These are phyloP conservation scores for Euclidium syriacum DNA, from an alignment of 345 rosid species.

Conservation along the genomic window DNA sequence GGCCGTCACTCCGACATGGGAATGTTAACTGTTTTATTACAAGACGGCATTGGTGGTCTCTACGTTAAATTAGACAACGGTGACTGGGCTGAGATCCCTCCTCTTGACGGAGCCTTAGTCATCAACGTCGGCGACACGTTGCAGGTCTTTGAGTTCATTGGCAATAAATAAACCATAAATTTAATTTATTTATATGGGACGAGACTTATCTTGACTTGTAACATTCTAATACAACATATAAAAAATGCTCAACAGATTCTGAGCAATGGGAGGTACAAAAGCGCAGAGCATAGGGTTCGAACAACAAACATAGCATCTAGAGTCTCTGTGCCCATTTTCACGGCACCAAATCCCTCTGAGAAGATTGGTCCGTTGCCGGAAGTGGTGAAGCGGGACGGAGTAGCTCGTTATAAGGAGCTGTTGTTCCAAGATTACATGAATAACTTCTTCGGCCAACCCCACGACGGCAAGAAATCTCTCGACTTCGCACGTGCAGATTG, in stretches of 20 bases:
- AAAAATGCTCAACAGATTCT: conserved; percentile 31
- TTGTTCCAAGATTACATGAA: conserved; percentile 45
- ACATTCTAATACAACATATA: background rate
- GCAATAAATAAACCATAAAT: background rate
- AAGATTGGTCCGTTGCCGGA: conserved; percentile 47
- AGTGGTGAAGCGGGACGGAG: conserved; percentile 39
- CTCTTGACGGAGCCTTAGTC: conserved; percentile 33
- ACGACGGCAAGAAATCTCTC: conserved; percentile 55
- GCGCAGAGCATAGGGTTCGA: conserved; percentile 54
- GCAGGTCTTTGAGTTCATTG: conserved; percentile 19
- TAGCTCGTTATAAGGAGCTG: conserved; percentile 39
- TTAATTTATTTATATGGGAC: background rate
- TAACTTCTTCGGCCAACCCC: conserved; percentile 46
- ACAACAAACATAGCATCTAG: conserved; percentile 41
- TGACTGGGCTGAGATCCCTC: conserved; percentile 40
- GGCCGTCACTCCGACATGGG: conserved; percentile 72
- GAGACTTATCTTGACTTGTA: background rate
- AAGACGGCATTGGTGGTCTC: conserved; percentile 63
- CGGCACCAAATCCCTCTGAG: conserved; percentile 34
- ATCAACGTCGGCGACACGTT: conserved; percentile 43
- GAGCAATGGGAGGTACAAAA: conserved; percentile 56
- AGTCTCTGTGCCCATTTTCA: conserved; percentile 54
- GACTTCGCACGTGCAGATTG: conserved; percentile 30
- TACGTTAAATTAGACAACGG: conserved; percentile 43
- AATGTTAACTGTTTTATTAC: conserved; percentile 44